Base-by-base conservation (phyloP, 2,329 filamentous ascomycete species). In the Aspergillus sp. region DNA sequence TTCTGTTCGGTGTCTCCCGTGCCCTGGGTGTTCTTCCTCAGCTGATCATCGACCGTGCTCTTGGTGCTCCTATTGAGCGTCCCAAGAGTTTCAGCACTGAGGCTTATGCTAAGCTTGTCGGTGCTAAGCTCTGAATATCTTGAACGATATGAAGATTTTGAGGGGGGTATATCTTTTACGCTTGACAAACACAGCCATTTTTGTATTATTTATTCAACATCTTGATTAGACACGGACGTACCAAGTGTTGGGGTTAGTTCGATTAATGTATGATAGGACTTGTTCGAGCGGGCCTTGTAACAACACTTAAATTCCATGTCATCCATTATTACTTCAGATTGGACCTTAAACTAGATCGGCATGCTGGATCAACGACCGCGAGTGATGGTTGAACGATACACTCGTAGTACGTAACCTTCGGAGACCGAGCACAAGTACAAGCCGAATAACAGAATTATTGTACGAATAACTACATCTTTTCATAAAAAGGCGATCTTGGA, bases 51-150 rank as follows among this genome's bases (percentile, higher is more conserved):
- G 95, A 99, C 87, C 93, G 95, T 77, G 95, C 93, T 69, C 86
- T 97, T 68, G 95, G 95, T 76, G 90, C 92, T 69, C 95, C 95
- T 69, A 99, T 99, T 73, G 95, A 99, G 89, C 86, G 95, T 77
- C 95, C 95, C 80, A 99, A 99, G 90, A 93, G 89, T 63, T 99
- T 97, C 90, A 96, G 90, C 77, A 99, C 95, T 61, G 91, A 93
- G 75, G 93, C 93, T 77, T 98, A 92, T 85, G 87, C 91, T 79
- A 93, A 98, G 87, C 87, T 98, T 70, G 88, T 90, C 66, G 87
- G 87, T 77, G 92, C 93, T 74, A 92, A 92, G 83, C 84, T 96
- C 81, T 98, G 91, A 90, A 76, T 66, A 60, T 54, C 63, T 62
- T 51, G 47, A 50, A 61, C 54, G 61, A 62, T 52, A 52, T 61